Conservation (phyloP, 306 rosid genomes). For the Acacia melanoxylon region DNA sequence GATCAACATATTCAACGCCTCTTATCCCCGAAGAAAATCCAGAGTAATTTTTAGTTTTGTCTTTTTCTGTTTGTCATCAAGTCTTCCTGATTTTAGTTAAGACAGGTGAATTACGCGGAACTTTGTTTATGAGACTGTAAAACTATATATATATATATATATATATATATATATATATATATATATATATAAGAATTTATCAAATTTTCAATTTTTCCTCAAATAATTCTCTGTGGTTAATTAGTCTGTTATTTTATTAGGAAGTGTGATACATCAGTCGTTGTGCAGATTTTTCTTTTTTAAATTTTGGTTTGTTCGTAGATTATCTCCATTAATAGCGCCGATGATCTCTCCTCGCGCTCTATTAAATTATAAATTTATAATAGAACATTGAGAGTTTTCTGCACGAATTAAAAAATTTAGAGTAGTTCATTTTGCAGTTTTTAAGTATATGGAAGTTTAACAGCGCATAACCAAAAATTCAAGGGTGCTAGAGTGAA, state of each 20-base stretch:
- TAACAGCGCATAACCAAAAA: background rate
- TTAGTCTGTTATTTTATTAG: background rate
- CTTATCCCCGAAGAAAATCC: slow-evolving; percentile 63
- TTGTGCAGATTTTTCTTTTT: background rate
- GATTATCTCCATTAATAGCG: background rate
- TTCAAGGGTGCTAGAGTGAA: too few relatives aligned
- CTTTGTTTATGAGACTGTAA: background rate
- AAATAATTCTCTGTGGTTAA: too few relatives aligned
- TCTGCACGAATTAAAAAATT: background rate
- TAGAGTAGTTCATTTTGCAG: background rate
- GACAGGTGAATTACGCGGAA: background rate
- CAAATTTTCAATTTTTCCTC: background rate
- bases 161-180: too few relatives aligned
- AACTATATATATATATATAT: too few relatives aligned
- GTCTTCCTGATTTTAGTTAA: background rate
- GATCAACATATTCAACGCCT: slow-evolving; percentile 76
- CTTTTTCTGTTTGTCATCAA: background rate
- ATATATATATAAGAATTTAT: too few relatives aligned
- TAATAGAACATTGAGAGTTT: too few relatives aligned
- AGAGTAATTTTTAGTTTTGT: slow-evolving; percentile 32
- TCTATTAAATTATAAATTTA: too few relatives aligned
- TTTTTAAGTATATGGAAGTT: background rate
- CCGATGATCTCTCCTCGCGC: background rate
- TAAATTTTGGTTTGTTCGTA: background rate
- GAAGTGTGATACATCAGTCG: background rate